Percentiles rank a stretch among this genome's conserved stretches.
Evolutionary conservation across 768 basidiomycete species (phyloP).

Genomic region (Multifurca ochricompacta): DNA sequence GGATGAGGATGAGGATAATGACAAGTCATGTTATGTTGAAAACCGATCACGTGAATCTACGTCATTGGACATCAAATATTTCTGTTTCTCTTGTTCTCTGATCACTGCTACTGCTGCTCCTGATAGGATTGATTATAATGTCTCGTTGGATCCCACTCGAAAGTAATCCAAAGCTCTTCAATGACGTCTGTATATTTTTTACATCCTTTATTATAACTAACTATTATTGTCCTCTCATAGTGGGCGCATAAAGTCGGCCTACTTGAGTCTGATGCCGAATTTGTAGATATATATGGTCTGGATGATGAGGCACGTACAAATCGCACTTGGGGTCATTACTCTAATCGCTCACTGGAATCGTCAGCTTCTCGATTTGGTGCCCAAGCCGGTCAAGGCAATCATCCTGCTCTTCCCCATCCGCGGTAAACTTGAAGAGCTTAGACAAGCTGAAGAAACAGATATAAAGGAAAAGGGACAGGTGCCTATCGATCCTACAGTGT

Average conservation of each 20-base stretch:
- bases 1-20: background rate
- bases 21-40: no score
- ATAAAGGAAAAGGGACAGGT: conserved; percentile 41
- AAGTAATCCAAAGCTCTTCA: conserved; percentile 48
- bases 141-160: conserved; percentile 70
- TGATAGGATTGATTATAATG: no score
- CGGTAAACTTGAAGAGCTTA: conserved; percentile 40
- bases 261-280: conserved; percentile 5
- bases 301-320: conserved; percentile 14
- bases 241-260: conserved; percentile 4
- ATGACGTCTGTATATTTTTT: conserved; percentile 4
- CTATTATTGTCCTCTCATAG: conserved; percentile 25
- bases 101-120: no score
- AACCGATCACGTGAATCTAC: no score
- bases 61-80: no score
- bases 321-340: background rate
- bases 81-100: no score
- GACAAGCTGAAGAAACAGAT: conserved; percentile 51
- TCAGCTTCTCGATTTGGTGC: conserved; percentile 63
- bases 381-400: conserved; percentile 73
- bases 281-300: conserved; percentile 19
- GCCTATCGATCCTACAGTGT: conserved; percentile 52
- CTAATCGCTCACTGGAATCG: background rate
- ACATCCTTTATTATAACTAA: background rate
- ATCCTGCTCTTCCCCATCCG: conserved; percentile 77